Conservation (phyloP, 495 filamentous ascomycete species). For the Tuber indicum region DNA sequence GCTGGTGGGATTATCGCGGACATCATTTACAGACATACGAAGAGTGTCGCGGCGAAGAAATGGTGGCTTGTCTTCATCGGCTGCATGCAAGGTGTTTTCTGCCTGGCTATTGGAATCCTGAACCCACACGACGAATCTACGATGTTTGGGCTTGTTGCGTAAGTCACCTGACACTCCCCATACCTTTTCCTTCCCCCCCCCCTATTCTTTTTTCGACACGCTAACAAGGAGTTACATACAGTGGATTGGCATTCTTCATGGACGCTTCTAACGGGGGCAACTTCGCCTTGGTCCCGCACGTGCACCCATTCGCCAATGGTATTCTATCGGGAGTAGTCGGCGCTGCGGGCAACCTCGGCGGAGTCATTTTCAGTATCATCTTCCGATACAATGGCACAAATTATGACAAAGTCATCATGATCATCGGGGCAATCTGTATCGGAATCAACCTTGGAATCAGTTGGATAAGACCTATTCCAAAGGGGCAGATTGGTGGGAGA, state of each 20-base stretch:
- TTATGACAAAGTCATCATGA: constrained; percentile 69
- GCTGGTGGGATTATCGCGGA: constrained; percentile 68
- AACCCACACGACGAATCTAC: constrained; percentile 54
- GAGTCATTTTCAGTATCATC: constrained; percentile 77
- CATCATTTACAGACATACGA: constrained; percentile 57
- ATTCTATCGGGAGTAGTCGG: constrained; percentile 73
- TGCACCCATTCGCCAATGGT: constrained; percentile 68
- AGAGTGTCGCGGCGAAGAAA: constrained; percentile 71
- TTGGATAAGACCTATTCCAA: constrained; percentile 69
- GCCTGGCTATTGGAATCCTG: constrained; percentile 62
- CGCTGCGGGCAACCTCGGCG: constrained; percentile 74
- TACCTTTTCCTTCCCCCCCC: not conserved
- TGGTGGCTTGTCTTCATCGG: constrained; percentile 58
- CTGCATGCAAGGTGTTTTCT: constrained; percentile 58
- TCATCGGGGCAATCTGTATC: constrained; percentile 71
- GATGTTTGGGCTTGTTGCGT: constrained; percentile 70
- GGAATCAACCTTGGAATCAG: constrained; percentile 57
- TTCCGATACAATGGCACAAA: constrained; percentile 66
- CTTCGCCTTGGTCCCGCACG: constrained; percentile 78
- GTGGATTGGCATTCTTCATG: constrained; percentile 67
- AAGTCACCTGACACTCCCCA: constrained; percentile 18
- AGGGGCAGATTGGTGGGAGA: constrained; percentile 44
- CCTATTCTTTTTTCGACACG: constrained; percentile 2
- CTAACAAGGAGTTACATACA: not conserved
- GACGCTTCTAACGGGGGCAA: constrained; percentile 80